Base-by-base conservation (phyloP, 305 asterid genomes). In the Nicotiana rustica region DNA sequence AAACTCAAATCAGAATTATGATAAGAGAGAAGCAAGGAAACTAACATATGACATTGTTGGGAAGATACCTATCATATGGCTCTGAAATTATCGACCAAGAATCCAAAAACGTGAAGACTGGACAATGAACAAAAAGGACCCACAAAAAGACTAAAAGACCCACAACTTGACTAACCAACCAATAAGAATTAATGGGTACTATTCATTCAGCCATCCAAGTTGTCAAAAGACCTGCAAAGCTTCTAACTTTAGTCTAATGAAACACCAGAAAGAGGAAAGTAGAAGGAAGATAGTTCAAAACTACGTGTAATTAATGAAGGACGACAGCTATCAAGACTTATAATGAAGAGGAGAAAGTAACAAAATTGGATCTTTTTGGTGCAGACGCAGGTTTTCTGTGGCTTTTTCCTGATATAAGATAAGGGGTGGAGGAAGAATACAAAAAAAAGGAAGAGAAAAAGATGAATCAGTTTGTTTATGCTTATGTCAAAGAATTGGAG, bases 401-500 rank as follows among this genome's bases (percentile, higher is more conserved):
- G 67, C 52, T 33, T 78, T 67, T 78, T 47, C 61, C 60, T 70
- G 31, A 36, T 68, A 76, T 35, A 47, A 79, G 81, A 47, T 36
- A 7, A 52, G 44, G 13, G 7, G 55, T 57, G 75, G 65, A 5
- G 65, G 78, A 75, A 38, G 47, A 56, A 65, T 17, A 62, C 69
- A 35, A 67, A 83, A 80, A 14, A 69, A 55, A 67, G 69, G 18
- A 78, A 44, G 62, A 69, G 67, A 80, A 55, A 2, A 5, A 69
- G n/a, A 86, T 87, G 89, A 85, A 86, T 84, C 82, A 41, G 47
- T 41, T 41, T 82, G 87, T 83, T 80, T 82, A 6, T 71, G 91
- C 90, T 83, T 85, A 83, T 91, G 92, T 85, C 90, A 87, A 86
- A 82, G 85, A 78, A 69, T 83, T 84, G 90, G 88, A 89, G 91